Percentiles rank a stretch among this genome's conserved stretches.
Conservation (phyloP, 73 alveolate genomes). For the Symbiodinium pilosum region DNA sequence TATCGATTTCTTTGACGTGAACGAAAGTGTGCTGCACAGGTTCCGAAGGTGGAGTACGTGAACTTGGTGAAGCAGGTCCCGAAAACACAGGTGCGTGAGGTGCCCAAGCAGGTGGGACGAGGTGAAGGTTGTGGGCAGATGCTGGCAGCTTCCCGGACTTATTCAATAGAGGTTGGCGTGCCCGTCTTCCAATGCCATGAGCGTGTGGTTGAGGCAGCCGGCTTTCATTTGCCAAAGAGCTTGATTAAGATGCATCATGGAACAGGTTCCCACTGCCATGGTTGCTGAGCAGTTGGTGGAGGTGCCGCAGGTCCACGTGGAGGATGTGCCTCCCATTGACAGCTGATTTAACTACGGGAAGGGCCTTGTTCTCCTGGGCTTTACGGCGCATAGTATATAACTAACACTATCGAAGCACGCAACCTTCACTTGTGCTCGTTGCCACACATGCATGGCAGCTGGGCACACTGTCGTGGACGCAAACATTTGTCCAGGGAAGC, state of each 20-base stretch:
- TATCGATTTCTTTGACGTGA: too few relatives aligned
- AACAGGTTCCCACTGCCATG: slow-evolving; percentile 73
- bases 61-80: slow-evolving; percentile 89
- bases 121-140: too few relatives aligned
- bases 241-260: neutral
- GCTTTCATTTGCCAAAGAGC: neutral
- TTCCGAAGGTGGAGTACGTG: slow-evolving; percentile 84
- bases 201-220: slow-evolving; percentile 74
- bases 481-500: too few relatives aligned
- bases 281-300: slow-evolving; percentile 94
- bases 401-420: neutral
- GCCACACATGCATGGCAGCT: too few relatives aligned
- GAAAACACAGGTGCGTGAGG: slow-evolving; percentile 79
- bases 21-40: slow-evolving; percentile 44
- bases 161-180: slow-evolving; percentile 39
- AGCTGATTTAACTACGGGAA: too few relatives aligned
- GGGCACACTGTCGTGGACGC: too few relatives aligned
- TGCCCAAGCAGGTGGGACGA: slow-evolving; percentile 57
- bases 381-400: neutral
- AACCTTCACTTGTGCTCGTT: too few relatives aligned
- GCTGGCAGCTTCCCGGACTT: neutral
- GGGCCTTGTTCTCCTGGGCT: too few relatives aligned
- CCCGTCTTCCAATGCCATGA: slow-evolving; percentile 72
- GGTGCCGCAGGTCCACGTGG: slow-evolving; percentile 81
- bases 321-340: too few relatives aligned